Evolutionary conservation across 192 early-diverging fungal genomes (phyloP).

Genomic region (Backusella morwellensis): DNA sequence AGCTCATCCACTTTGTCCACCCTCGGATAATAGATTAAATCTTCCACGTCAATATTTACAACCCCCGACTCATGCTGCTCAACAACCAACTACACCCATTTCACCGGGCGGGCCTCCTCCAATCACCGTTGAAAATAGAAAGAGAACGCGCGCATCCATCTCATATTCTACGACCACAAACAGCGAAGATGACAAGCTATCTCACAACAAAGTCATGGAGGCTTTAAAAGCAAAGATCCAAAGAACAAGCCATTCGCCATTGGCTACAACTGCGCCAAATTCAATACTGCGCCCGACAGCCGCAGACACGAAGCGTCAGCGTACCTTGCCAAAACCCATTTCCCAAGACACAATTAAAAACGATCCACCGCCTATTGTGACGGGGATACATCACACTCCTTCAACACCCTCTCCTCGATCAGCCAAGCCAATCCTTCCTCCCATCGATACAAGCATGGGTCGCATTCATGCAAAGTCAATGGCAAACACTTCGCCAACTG

Average conservation of each 20-base stretch:
- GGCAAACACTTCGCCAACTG: not conserved
- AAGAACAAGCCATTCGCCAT: slow-evolving; percentile 9
- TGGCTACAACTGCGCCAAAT: not conserved
- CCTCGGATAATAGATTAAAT: slow-evolving; percentile 9
- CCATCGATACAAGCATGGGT: slow-evolving; percentile 33
- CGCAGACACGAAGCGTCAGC: not conserved
- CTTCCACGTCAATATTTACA: slow-evolving; percentile 6
- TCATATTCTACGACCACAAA: not conserved
- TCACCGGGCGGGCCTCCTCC: not conserved
- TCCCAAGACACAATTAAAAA: not conserved
- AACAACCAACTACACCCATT: slow-evolving; percentile 19
- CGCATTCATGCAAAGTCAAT: slow-evolving; percentile 10
- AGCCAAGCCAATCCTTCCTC: slow-evolving; percentile 31
- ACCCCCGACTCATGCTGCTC: not conserved
- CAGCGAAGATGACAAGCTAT: slow-evolving; percentile 10
- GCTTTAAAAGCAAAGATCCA: slow-evolving; percentile 38
- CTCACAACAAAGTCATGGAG: slow-evolving; percentile 36
- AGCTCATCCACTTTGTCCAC: slow-evolving; percentile 30
- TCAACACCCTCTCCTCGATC: slow-evolving; percentile 31
- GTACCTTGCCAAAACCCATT: slow-evolving; percentile 10
- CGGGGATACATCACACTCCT: not conserved
- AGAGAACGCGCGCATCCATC: slow-evolving; percentile 6
- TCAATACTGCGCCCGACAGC: not conserved
- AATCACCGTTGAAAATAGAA: not conserved
- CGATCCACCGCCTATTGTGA: not conserved